A percentile compares a stretch with the other conserved stretches of the same genome.
These are phyloP conservation scores for Leishmania martiniquensis DNA, from an alignment of 208 protist genomes.

Conservation along the genomic window DNA sequence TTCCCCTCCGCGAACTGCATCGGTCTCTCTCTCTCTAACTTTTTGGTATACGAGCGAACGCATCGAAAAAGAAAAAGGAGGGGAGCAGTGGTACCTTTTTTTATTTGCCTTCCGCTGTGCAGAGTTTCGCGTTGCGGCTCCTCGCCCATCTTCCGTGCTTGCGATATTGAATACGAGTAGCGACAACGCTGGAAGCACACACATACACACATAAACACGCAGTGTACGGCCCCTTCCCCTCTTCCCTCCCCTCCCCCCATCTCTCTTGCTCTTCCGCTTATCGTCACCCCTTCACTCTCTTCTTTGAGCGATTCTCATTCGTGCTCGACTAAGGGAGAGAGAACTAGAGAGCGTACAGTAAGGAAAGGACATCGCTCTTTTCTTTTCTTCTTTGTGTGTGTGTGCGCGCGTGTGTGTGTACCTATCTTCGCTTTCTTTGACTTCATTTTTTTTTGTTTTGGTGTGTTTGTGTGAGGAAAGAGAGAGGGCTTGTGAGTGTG, in stretches of 20 bases:
- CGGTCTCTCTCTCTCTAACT: not conserved
- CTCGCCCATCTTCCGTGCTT: not conserved
- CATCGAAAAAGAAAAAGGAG: not conserved
- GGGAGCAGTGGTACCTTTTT: not conserved
- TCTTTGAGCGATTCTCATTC: too few species aligned
- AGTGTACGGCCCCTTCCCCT: too few species aligned
- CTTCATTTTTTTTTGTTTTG: not conserved
- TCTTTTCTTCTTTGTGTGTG: too few species aligned
- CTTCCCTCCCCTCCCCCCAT: not conserved
- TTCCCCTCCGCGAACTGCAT: not conserved
- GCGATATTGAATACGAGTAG: not conserved
- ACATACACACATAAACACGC: not conserved
- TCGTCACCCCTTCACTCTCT: too few species aligned
- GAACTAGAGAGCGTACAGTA: too few species aligned
- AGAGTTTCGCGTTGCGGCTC: not conserved
- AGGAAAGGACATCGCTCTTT: too few species aligned
- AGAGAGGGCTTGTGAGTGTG: not conserved
- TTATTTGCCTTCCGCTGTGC: not conserved
- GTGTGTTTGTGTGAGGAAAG: too few species aligned
- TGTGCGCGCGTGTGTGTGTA: not conserved
- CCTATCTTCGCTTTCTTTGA: not conserved
- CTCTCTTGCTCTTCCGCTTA: not conserved
- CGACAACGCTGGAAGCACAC: not conserved
- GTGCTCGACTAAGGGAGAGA: too few species aligned
- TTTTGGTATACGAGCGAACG: not conserved